A percentile compares a stretch with the other conserved stretches of the same genome.
These are phyloP conservation scores for Periglandula ipomoeae DNA, from an alignment of 2,329 filamentous ascomycete genomes.

Conservation along the genomic window DNA sequence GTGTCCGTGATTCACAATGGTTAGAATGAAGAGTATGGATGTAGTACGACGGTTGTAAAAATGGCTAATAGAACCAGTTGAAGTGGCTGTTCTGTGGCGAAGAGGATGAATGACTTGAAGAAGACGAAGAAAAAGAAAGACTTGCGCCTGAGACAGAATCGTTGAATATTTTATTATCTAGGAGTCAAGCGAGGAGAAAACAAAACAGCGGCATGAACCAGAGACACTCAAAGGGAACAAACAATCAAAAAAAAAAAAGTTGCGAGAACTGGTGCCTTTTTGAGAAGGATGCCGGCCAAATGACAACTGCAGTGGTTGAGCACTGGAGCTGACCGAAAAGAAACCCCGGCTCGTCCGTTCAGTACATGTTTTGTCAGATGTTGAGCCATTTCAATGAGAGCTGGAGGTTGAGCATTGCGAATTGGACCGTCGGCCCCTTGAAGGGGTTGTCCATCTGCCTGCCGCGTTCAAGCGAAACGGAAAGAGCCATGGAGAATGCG, in stretches of 20 bases:
- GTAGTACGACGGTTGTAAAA: constrained; percentile 6
- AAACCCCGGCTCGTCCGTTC: constrained; percentile 2
- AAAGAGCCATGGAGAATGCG: constrained; percentile 5
- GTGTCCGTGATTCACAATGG: constrained; percentile 7
- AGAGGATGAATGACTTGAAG: neutral
- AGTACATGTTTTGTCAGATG: constrained; percentile 6
- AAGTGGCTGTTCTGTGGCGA: neutral
- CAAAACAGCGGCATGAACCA: neutral
- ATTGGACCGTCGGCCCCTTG: neutral
- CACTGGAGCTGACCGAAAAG: constrained; percentile 3
- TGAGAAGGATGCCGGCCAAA: constrained; percentile 6
- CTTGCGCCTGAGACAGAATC: neutral
- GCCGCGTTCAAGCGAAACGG: constrained; percentile 7
- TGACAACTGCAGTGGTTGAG: constrained; percentile 2
- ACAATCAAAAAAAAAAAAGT: constrained; percentile 2
- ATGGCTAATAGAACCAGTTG: neutral
- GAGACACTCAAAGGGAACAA: constrained; percentile 4
- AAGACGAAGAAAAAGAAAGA: neutral
- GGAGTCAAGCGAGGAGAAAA: neutral
- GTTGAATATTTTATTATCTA: too few species aligned
- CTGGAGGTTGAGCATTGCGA: neutral
- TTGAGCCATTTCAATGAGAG: neutral
- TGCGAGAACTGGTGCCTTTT: constrained; percentile 8
- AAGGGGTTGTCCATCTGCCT: constrained; percentile 3
- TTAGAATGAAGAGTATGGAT: neutral